Conservation (phyloP, 1,284 basidiomycete genomes). For the Peniophora sp. region DNA sequence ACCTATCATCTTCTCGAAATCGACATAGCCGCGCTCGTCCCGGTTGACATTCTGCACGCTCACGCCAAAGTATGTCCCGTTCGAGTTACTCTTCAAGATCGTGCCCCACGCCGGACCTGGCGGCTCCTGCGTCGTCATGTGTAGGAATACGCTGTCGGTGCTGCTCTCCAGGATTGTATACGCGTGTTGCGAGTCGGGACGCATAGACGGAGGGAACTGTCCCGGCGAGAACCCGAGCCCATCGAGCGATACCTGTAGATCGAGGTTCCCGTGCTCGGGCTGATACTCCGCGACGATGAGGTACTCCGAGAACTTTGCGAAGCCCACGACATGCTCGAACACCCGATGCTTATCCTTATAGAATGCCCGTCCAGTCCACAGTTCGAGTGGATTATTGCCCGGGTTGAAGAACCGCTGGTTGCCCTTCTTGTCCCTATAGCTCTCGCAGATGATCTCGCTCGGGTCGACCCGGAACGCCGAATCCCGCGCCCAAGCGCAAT, state of each 20-base stretch:
- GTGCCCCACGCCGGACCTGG: constrained; percentile 89
- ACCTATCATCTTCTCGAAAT: constrained; percentile 99
- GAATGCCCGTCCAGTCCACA: constrained; percentile 76
- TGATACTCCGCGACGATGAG: constrained; percentile 87
- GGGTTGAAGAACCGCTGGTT: constrained; percentile 55
- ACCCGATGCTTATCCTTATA: constrained; percentile 68
- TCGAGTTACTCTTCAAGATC: constrained; percentile 95
- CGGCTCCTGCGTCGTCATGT: constrained; percentile 85
- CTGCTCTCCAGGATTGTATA: constrained; percentile 94
- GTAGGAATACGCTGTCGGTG: constrained; percentile 90
- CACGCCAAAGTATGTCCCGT: constrained; percentile 92
- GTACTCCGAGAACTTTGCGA: constrained; percentile 95
- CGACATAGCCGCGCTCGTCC: constrained; percentile 81
- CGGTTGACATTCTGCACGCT: constrained; percentile 88
- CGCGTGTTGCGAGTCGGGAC: constrained; percentile 76
- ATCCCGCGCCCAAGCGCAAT: constrained; percentile 91
- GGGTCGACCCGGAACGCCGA: constrained; percentile 73
- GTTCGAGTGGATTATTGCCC: constrained; percentile 61
- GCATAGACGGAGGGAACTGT: constrained; percentile 85
- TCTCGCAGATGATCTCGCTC: constrained; percentile 89
- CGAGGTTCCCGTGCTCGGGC: constrained; percentile 51
- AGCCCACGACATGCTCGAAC: constrained; percentile 87
- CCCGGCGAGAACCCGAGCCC: constrained; percentile 80
- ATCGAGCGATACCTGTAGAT: constrained; percentile 89
- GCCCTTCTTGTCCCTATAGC: constrained; percentile 77